A percentile compares a stretch with the other conserved stretches of the same genome.
These are phyloP conservation scores for Cladorrhinum sp. DNA, from an alignment of 2,329 filamentous ascomycete genomes.

Conservation along the genomic window DNA sequence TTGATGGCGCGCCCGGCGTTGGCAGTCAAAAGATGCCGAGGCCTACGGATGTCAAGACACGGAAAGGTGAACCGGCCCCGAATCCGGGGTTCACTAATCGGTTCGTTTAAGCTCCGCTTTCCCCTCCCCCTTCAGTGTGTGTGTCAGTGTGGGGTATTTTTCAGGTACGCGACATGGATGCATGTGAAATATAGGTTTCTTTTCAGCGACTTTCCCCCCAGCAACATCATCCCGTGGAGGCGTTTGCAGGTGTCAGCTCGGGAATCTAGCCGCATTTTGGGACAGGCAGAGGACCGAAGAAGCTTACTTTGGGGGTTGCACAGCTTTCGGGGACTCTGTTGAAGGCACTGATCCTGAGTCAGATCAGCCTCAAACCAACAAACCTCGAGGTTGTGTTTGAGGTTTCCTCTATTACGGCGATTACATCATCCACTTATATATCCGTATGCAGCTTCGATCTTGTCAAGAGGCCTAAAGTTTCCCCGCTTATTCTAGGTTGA, in stretches of 20 bases:
- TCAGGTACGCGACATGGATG: not conserved
- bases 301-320: not conserved
- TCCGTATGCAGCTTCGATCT: too few species aligned
- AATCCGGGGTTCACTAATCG: conserved; percentile 9
- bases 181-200: not conserved
- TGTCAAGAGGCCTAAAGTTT: too few species aligned
- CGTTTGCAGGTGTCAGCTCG: not conserved
- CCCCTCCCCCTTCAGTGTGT: too few species aligned
- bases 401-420: not conserved
- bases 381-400: not conserved
- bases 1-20: not conserved
- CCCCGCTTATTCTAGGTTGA: too few species aligned
- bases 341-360: not conserved
- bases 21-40: conserved; percentile 5
- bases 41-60: conserved; percentile 6
- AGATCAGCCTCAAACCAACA: not conserved
- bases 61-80: conserved; percentile 1
- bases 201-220: not conserved
- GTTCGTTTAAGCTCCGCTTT: conserved; percentile 1
- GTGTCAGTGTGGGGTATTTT: not conserved
- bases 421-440: not conserved
- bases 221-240: not conserved
- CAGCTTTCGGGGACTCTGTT: not conserved
- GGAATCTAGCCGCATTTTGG: not conserved
- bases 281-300: not conserved